Percentiles rank a stretch among this genome's conserved stretches.
phyloP scores from a whole-genome alignment of 805 yeast genomes.

The Suhomyces pyralidae region DNA sequence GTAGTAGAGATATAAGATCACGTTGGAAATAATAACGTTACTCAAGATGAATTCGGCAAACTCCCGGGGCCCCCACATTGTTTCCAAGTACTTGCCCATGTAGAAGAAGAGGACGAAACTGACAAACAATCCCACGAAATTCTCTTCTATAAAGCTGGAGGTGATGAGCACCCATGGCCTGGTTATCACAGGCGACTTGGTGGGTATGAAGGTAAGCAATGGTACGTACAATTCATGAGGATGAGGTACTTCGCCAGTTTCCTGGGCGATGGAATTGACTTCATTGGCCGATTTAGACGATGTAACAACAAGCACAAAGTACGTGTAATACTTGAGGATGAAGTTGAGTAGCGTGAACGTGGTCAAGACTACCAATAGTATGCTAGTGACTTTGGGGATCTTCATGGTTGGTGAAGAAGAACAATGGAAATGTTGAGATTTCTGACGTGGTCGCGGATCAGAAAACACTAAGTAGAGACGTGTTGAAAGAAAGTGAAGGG shows the following conservation, averaged over 20 bases:
- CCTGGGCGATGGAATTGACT: constrained; percentile 24
- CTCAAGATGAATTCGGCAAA: constrained; percentile 46
- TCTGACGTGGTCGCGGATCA: background rate
- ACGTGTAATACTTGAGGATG: constrained; percentile 35
- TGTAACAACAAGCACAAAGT: constrained; percentile 32
- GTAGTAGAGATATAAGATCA: constrained; percentile 27
- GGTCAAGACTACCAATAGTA: constrained; percentile 30
- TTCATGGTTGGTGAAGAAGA: constrained; percentile 20
- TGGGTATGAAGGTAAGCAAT: constrained; percentile 48
- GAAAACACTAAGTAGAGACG: background rate
- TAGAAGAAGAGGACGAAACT: constrained; percentile 41
- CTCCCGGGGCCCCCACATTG: constrained; percentile 60
- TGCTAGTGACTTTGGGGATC: constrained; percentile 32
- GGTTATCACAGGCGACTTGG: constrained; percentile 33
- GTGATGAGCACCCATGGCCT: constrained; percentile 54
- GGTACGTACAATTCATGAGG: constrained; percentile 50
- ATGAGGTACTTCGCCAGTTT: constrained; percentile 38
- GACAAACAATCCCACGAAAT: constrained; percentile 34
- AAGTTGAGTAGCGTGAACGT: constrained; percentile 33
- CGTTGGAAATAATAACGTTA: constrained; percentile 34
- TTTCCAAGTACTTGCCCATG: constrained; percentile 64
- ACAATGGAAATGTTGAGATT: background rate
- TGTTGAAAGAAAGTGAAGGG: background rate
- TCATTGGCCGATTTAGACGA: constrained; percentile 24
- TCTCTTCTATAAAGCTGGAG: constrained; percentile 45